Conservation (phyloP, 441 rosid genomes). For the Populus tomentosa region DNA sequence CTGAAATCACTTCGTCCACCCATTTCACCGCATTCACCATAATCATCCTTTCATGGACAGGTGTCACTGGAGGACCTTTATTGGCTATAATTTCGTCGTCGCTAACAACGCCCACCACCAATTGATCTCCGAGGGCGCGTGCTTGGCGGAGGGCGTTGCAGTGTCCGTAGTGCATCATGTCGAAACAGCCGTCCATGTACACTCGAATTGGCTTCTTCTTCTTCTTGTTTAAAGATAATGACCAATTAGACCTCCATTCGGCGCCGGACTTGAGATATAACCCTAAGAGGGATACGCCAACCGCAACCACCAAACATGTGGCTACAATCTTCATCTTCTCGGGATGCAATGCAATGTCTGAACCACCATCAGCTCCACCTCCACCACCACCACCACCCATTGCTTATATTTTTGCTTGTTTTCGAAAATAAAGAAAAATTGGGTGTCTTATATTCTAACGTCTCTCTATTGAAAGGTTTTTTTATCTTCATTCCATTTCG, state of each 20-base stretch:
- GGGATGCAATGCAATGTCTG: neutral
- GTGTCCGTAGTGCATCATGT: conserved; percentile 83
- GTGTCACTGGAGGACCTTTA: conserved; percentile 71
- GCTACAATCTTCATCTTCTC: conserved; percentile 28
- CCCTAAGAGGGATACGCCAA: conserved; percentile 33
- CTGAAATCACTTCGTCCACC: conserved; percentile 64
- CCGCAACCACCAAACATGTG: conserved; percentile 37
- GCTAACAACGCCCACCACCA: conserved; percentile 71
- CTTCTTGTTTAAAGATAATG: conserved; percentile 24
- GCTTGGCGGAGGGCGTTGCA: conserved; percentile 80
- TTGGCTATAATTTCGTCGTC: conserved; percentile 58
- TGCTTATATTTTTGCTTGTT: neutral
- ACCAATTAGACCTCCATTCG: neutral
- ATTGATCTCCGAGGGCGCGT: conserved; percentile 52
- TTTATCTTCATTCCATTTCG: neutral
- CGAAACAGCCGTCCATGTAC: conserved; percentile 78
- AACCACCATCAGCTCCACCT: neutral
- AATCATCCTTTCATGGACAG: conserved; percentile 48
- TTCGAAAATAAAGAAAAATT: neutral
- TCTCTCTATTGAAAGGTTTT: neutral
- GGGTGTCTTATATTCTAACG: neutral
- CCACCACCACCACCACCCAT: neutral
- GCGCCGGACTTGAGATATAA: conserved; percentile 22
- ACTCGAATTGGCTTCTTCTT: conserved; percentile 49
- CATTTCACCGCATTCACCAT: conserved; percentile 70